A percentile compares a stretch with the other conserved stretches of the same genome.
phyloP scores from a whole-genome alignment of 192 early-diverging fungal genomes.

The Entomortierella chlamydospora region DNA sequence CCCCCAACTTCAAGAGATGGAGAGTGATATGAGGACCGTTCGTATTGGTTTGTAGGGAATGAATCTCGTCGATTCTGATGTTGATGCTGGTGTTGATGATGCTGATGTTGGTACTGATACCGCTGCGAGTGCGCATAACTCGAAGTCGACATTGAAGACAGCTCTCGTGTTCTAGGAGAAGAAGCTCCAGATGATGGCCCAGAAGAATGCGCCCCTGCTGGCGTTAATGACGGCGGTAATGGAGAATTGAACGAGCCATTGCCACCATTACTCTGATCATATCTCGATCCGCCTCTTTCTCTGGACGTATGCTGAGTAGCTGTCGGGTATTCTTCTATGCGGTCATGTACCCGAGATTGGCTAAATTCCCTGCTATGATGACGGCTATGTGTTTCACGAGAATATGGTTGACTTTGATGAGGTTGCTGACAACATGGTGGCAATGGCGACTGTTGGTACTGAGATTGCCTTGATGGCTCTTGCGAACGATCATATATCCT shows the following conservation, averaged over 20 bases:
- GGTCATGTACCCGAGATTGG: not conserved
- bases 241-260: not conserved
- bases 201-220: conserved; percentile 13
- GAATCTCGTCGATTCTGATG: not conserved
- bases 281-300: not conserved
- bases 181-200: conserved; percentile 29
- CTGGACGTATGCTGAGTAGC: too few relatives aligned
- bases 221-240: conserved; percentile 7
- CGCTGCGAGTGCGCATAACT: conserved; percentile 1
- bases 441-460: not conserved
- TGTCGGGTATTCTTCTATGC: not conserved
- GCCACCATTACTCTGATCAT: not conserved
- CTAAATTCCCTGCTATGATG: not conserved
- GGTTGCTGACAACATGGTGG: not conserved
- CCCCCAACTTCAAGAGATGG: not conserved
- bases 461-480: not conserved
- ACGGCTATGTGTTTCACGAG: not conserved
- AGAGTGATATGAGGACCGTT: not conserved
- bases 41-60: not conserved
- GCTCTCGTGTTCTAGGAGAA: conserved; percentile 26
- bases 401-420: not conserved
- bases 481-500: not conserved
- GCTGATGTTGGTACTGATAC: conserved; percentile 21
- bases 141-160: not conserved
- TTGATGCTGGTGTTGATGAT: conserved; percentile 3